Percentiles rank a stretch among this genome's conserved stretches.
phyloP scores from a whole-genome alignment of 768 basidiomycete genomes.

The Pisolithus tinctorius region DNA sequence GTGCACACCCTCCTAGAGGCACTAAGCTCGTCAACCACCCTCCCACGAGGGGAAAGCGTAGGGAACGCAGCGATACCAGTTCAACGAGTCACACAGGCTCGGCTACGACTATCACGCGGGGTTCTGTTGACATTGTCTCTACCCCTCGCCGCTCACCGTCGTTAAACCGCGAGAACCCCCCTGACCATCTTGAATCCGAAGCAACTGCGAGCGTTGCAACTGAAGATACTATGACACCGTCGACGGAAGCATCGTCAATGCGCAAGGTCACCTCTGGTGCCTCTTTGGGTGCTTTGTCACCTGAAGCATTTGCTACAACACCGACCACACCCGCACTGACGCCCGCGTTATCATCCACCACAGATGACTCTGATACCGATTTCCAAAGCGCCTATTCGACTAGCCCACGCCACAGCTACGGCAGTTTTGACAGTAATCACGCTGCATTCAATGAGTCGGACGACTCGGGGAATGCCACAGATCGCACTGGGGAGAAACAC shows the following conservation, averaged over 20 bases:
- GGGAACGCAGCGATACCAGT: constrained; percentile 51
- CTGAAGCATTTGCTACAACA: constrained; percentile 15
- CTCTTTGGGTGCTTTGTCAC: constrained; percentile 20
- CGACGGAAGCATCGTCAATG: constrained; percentile 27
- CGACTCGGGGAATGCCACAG: constrained; percentile 24
- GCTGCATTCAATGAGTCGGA: constrained; percentile 21
- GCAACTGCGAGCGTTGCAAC: constrained; percentile 8
- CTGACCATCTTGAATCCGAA: constrained; percentile 36
- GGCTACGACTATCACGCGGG: constrained; percentile 22
- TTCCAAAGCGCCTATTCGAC: constrained; percentile 83
- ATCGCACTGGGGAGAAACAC: constrained; percentile 24
- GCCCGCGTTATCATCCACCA: constrained; percentile 31
- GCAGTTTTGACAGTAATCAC: constrained; percentile 33
- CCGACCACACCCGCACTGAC: constrained; percentile 33
- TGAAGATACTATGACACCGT: constrained; percentile 16
- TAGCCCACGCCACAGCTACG: constrained; percentile 64
- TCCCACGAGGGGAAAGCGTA: constrained; percentile 35
- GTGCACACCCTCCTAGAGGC: constrained; percentile 34
- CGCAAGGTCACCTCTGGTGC: constrained; percentile 31
- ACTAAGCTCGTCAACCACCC: constrained; percentile 27
- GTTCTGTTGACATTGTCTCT: constrained; percentile 18
- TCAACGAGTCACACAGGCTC: constrained; percentile 51
- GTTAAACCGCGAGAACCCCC: constrained; percentile 29
- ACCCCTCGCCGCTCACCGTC: constrained; percentile 25
- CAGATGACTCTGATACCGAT: constrained; percentile 78